Evolutionary conservation across 1,284 basidiomycete species (phyloP).

Genomic region (Pholiota adiposa): DNA sequence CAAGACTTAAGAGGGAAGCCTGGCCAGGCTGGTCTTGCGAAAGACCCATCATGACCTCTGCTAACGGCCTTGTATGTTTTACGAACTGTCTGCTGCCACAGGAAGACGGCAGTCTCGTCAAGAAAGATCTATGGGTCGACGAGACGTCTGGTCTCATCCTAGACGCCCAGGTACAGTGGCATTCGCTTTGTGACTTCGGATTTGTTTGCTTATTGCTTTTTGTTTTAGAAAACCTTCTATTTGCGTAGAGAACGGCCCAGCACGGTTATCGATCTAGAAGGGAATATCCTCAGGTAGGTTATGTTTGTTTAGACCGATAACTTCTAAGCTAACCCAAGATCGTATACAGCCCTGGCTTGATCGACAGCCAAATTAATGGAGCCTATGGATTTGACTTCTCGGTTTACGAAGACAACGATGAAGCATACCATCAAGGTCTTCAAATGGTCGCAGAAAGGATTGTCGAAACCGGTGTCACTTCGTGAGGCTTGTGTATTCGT

Average conservation of each 20-base stretch:
- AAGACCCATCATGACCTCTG: slow-evolving; percentile 31
- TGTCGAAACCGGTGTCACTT: slow-evolving; percentile 87
- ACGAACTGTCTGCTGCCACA: slow-evolving; percentile 81
- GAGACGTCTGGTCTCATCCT: slow-evolving; percentile 69
- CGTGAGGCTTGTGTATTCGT: slow-evolving; percentile 50
- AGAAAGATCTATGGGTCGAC: slow-evolving; percentile 80
- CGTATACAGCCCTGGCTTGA: slow-evolving; percentile 65
- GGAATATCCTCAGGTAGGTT: slow-evolving; percentile 60
- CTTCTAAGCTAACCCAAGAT: neutral
- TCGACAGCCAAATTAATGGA: slow-evolving; percentile 87
- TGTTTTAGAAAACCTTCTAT: slow-evolving; percentile 67
- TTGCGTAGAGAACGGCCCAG: slow-evolving; percentile 62
- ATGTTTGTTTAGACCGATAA: neutral
- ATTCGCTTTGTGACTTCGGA: neutral
- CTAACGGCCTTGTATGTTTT: slow-evolving; percentile 78
- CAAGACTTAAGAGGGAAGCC: slow-evolving; percentile 14
- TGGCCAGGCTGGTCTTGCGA: neutral
- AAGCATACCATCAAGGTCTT: slow-evolving; percentile 70
- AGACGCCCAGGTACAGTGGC: slow-evolving; percentile 64
- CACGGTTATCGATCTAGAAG: slow-evolving; percentile 65
- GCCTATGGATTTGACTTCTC: slow-evolving; percentile 92
- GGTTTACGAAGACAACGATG: slow-evolving; percentile 73
- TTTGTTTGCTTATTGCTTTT: neutral
- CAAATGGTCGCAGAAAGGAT: slow-evolving; percentile 75
- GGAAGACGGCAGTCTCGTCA: slow-evolving; percentile 73